A percentile compares a stretch with the other conserved stretches of the same genome.
Conservation (phyloP, 148 eudicot species). For the Diospyros kaki region DNA sequence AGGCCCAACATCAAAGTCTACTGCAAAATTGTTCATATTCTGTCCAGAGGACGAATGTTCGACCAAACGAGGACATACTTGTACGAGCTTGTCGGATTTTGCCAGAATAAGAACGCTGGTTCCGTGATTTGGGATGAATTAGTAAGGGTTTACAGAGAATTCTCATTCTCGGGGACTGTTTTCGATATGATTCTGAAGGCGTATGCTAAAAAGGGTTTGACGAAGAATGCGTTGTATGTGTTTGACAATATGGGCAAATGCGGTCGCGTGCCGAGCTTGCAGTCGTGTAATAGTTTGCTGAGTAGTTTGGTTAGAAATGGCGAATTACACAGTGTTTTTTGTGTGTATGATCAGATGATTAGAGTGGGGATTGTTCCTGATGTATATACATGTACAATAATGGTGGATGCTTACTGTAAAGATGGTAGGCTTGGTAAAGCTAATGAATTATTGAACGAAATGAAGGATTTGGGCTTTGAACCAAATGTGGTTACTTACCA, state of each 20-base stretch:
- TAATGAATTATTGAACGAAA: constrained; percentile 26
- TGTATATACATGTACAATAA: constrained; percentile 59
- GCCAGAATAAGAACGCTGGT: constrained; percentile 14
- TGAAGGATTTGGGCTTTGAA: constrained; percentile 34
- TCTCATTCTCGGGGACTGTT: constrained; percentile 53
- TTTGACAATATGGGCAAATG: constrained; percentile 72
- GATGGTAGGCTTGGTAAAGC: constrained; percentile 30
- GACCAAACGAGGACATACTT: constrained; percentile 48
- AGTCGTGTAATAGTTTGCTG: constrained; percentile 68
- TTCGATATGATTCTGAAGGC: constrained; percentile 68
- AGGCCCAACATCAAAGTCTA: constrained; percentile 34
- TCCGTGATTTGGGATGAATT: constrained; percentile 47
- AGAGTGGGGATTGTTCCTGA: constrained; percentile 56
- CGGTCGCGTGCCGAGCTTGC: constrained; percentile 58
- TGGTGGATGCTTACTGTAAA: constrained; percentile 74
- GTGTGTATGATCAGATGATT: constrained; percentile 65
- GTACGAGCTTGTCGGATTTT: constrained; percentile 41
- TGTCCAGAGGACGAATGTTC: constrained; percentile 46
- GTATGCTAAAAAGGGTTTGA: constrained; percentile 55
- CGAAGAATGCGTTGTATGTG: constrained; percentile 59
- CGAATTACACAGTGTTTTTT: constrained; percentile 34
- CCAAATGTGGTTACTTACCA: constrained; percentile 37
- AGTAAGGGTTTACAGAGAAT: constrained; percentile 49
- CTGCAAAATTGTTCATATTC: constrained; percentile 55
- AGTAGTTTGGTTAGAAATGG: constrained; percentile 49